Evolutionary conservation across 2,329 filamentous ascomycete species (phyloP).

Genomic region (Hysterium pulicare): DNA sequence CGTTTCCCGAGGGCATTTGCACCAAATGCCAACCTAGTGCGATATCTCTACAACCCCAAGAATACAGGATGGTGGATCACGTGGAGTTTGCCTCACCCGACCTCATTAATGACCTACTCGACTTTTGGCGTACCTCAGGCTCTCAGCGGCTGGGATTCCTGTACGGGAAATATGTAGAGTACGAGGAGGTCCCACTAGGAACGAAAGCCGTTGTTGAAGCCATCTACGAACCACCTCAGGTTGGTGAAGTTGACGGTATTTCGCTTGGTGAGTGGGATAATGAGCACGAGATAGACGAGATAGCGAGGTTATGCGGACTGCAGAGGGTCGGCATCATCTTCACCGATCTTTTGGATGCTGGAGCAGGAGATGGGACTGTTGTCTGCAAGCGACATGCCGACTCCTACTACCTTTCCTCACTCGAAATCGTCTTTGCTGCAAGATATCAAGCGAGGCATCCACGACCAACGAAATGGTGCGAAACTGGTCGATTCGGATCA

Average conservation of each 20-base stretch:
- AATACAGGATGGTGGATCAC: constrained; percentile 96
- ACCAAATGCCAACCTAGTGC: constrained; percentile 97
- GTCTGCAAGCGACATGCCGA: constrained; percentile 94
- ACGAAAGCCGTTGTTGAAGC: constrained; percentile 95
- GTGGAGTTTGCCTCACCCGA: constrained; percentile 88
- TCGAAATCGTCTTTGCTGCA: constrained; percentile 87
- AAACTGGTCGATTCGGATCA: constrained; percentile 88
- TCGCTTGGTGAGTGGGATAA: constrained; percentile 82
- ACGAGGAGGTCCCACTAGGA: constrained; percentile 86
- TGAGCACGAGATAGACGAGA: constrained; percentile 73
- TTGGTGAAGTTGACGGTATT: constrained; percentile 84
- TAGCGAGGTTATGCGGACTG: constrained; percentile 79
- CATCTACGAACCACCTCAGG: constrained; percentile 92
- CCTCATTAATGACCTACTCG: constrained; percentile 83
- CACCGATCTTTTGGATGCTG: constrained; percentile 84
- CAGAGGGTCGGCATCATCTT: constrained; percentile 91
- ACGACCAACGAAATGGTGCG: constrained; percentile 93
- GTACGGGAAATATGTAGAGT: constrained; percentile 88
- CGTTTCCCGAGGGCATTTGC: constrained; percentile 95
- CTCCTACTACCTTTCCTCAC: constrained; percentile 88
- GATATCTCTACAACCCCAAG: constrained; percentile 89
- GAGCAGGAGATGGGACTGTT: constrained; percentile 77
- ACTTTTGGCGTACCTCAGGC: constrained; percentile 87
- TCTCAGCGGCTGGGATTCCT: constrained; percentile 82
- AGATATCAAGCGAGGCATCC: constrained; percentile 84